Evolutionary conservation across 169 alveolate genomes (phyloP).

Genomic region (Plasmodium reichenowi): DNA sequence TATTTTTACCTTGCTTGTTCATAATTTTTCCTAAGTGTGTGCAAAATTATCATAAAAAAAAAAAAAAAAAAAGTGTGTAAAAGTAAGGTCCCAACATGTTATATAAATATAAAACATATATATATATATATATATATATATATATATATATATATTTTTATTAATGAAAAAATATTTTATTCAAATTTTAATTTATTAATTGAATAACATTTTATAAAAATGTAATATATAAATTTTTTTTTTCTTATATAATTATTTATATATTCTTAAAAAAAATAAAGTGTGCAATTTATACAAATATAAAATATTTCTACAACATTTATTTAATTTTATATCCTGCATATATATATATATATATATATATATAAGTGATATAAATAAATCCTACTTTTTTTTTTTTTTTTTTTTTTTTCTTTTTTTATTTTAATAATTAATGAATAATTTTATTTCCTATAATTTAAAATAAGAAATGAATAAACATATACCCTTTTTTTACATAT

Average conservation of each 20-base stretch:
- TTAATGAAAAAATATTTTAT: no score
- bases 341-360: no score
- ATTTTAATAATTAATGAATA: no score
- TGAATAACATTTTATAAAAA: no score
- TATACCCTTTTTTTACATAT: not conserved
- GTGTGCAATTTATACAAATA: constrained; percentile 39
- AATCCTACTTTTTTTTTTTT: no score
- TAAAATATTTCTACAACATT: constrained; percentile 76
- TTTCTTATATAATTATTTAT: constrained; percentile 2
- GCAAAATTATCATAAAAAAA: not conserved
- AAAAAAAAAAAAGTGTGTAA: constrained; percentile 7
- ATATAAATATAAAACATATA: not conserved
- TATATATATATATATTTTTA: not conserved
- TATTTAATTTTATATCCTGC: constrained; percentile 5
- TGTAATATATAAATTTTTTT: not conserved
- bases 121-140: not conserved
- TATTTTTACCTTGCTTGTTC: not conserved
- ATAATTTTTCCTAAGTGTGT: constrained; percentile 2
- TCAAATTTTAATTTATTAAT: no score
- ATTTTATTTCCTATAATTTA: no score
- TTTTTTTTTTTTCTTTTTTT: no score
- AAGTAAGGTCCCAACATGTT: not conserved
- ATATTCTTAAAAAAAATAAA: constrained; percentile 20
- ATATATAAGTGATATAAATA: no score
- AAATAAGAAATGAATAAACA: not conserved